Conservation (phyloP, 768 basidiomycete genomes). For the Xerocomus spinulosus region DNA sequence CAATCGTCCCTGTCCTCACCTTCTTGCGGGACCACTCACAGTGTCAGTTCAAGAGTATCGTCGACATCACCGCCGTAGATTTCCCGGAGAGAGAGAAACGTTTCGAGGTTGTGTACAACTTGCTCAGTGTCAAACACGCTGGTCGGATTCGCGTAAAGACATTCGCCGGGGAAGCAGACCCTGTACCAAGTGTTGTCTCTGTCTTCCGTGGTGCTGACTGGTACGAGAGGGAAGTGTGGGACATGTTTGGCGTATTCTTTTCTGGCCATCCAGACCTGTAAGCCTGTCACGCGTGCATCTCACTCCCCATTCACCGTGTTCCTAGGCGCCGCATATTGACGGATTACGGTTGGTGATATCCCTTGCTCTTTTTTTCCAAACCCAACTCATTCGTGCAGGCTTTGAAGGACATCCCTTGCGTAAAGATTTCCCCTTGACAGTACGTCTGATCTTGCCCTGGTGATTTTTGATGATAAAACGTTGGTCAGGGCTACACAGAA, state of each 20-base stretch:
- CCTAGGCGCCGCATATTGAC: constrained; percentile 91
- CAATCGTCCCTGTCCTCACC: constrained; percentile 76
- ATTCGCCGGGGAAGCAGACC: constrained; percentile 88
- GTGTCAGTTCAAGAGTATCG: constrained; percentile 87
- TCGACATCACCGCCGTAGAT: constrained; percentile 95
- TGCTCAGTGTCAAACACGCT: constrained; percentile 74
- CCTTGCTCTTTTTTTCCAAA: neutral
- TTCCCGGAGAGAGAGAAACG: constrained; percentile 89
- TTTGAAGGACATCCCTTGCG: constrained; percentile 97
- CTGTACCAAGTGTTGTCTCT: constrained; percentile 76
- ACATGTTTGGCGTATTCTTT: constrained; percentile 96
- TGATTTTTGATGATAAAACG: neutral
- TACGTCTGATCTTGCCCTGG: constrained; percentile 33
- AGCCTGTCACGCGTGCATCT: constrained; percentile 30
- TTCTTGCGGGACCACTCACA: constrained; percentile 95
- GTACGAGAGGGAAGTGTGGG: constrained; percentile 99
- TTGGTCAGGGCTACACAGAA: constrained; percentile 89
- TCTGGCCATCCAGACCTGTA: constrained; percentile 93
- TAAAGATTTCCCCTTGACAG: constrained; percentile 97
- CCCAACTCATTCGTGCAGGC: constrained; percentile 39
- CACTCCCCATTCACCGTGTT: constrained; percentile 10
- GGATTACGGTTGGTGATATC: constrained; percentile 71
- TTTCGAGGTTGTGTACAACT: constrained; percentile 96
- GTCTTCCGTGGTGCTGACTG: constrained; percentile 93
- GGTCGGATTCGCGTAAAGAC: constrained; percentile 96